phyloP scores from a whole-genome alignment of 352 stramenopile species.

The Globisporangium paroecandrum region DNA sequence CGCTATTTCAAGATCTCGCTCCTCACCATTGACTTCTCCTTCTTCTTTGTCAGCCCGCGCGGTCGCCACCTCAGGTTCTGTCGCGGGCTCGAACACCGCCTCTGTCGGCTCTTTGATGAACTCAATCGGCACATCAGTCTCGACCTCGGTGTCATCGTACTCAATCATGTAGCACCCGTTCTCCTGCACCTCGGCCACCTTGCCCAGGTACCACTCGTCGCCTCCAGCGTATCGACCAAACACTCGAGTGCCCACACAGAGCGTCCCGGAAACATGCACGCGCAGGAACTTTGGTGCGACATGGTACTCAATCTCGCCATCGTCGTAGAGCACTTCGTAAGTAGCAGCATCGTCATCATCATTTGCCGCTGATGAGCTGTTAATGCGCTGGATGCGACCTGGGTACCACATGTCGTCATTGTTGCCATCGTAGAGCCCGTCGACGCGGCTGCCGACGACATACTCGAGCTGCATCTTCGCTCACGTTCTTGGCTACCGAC shows the following conservation, averaged over 20 bases:
- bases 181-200: constrained; percentile 57
- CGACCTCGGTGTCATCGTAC: constrained; percentile 81
- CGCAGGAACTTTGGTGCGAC: constrained; percentile 46
- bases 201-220: constrained; percentile 68
- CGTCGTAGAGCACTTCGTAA: constrained; percentile 74
- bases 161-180: constrained; percentile 67
- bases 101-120: constrained; percentile 42
- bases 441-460: constrained; percentile 55
- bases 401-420: constrained; percentile 79
- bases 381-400: constrained; percentile 35
- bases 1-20: not conserved
- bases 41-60: not conserved
- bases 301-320: constrained; percentile 56
- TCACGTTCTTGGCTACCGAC: not conserved
- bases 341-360: constrained; percentile 16
- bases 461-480: constrained; percentile 20
- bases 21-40: not conserved
- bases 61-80: not conserved
- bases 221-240: constrained; percentile 60
- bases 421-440: constrained; percentile 81
- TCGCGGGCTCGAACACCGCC: not conserved
- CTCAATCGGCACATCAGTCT: constrained; percentile 47
- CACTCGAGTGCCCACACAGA: constrained; percentile 70
- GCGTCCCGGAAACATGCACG: constrained; percentile 54
- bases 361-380: constrained; percentile 10